Evolutionary conservation across 345 rosid genomes (phyloP).

Genomic region (Balakata baccata): DNA sequence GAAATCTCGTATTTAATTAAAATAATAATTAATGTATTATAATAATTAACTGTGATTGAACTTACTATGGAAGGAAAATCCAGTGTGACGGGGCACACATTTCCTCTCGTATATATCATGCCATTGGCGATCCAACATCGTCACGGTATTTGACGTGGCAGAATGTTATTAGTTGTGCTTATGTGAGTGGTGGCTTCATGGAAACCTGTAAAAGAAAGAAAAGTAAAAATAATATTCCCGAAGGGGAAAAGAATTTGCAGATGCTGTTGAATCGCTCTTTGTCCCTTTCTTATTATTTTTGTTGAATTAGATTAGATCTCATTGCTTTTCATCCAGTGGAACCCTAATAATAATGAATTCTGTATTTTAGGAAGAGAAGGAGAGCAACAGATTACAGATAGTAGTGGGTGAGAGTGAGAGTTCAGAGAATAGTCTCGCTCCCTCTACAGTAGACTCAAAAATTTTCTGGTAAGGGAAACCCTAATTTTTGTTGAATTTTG

Average conservation of each 20-base stretch:
- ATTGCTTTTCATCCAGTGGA: background rate
- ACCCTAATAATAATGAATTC: background rate
- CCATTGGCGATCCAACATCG: too few species aligned
- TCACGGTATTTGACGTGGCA: background rate
- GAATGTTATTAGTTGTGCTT: background rate
- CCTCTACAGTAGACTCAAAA: background rate
- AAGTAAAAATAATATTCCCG: background rate
- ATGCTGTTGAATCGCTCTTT: slow-evolving; percentile 31
- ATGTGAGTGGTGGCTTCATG: background rate
- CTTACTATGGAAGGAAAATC: too few species aligned
- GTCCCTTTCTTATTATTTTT: background rate
- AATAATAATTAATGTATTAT: too few species aligned
- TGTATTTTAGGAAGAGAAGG: background rate
- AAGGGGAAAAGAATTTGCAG: background rate
- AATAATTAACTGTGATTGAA: too few species aligned
- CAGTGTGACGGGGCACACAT: too few species aligned
- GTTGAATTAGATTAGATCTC: slow-evolving; percentile 5
- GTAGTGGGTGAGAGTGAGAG: background rate
- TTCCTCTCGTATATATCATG: too few species aligned
- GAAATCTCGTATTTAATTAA: too few species aligned
- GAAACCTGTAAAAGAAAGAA: too few species aligned
- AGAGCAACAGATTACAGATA: background rate
- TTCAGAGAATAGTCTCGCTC: background rate
- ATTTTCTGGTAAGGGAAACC: background rate
- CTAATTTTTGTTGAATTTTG: background rate